These are phyloP conservation scores for Chlorella sp. DNA, from an alignment of 139 green algal genomes.

Conservation along the genomic window DNA sequence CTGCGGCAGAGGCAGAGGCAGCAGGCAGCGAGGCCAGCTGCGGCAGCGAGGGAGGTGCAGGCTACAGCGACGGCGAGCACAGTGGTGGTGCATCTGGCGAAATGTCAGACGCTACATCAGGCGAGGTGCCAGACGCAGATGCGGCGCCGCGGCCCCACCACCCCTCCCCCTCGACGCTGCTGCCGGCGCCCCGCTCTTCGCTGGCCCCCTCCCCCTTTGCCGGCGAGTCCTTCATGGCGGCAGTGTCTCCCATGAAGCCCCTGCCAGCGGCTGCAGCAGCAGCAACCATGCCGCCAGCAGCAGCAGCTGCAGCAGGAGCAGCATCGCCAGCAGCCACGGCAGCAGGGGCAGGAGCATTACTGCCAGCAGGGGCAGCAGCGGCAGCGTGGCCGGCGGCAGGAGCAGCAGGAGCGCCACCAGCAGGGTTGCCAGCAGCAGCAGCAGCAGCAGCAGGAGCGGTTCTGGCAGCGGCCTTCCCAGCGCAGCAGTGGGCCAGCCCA, in stretches of 20 bases:
- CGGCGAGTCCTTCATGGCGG: constrained; percentile 7
- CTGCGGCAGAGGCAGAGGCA: too few species aligned
- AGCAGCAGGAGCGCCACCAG: neutral
- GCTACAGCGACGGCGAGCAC: neutral
- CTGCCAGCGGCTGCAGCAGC: neutral
- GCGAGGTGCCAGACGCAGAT: too few species aligned
- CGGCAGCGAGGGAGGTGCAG: neutral
- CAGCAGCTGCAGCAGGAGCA: neutral
- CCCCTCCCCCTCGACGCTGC: neutral
- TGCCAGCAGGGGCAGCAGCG: neutral
- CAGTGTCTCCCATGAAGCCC: neutral
- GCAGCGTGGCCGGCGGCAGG: neutral
- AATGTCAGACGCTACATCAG: neutral
- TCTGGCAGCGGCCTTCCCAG: neutral
- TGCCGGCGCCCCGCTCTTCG: neutral
- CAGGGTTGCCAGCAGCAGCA: neutral
- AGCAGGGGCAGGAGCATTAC: neutral
- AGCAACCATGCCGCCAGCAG: too few species aligned
- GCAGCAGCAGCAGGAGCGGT: neutral
- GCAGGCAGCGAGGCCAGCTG: too few species aligned
- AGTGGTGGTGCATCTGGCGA: neutral
- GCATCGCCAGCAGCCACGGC: neutral
- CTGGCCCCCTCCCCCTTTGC: constrained; percentile 15
- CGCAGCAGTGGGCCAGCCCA: neutral
- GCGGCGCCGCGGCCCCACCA: neutral